Percentiles rank a stretch among this genome's conserved stretches.
phyloP scores from a whole-genome alignment of 371 early-diverging fungal species.

The Lichtheimia corymbifera region DNA sequence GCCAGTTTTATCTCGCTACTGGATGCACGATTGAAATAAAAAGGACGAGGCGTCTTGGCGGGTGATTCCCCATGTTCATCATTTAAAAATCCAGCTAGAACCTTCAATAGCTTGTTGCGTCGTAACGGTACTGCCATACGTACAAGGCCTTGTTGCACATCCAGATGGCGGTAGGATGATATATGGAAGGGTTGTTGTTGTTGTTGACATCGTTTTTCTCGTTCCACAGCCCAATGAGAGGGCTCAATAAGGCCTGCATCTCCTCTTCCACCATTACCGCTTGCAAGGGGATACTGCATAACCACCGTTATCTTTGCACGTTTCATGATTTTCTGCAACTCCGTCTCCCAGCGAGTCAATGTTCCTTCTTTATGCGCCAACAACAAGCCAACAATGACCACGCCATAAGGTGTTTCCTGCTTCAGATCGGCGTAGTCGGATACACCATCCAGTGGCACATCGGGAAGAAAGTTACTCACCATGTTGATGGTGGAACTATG shows the following conservation, averaged over 20 bases:
- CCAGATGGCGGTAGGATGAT: too few relatives aligned
- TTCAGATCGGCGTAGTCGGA: slow-evolving; percentile 15
- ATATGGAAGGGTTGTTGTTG: too few relatives aligned
- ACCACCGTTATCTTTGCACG: slow-evolving; percentile 25
- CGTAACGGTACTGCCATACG: slow-evolving; percentile 57
- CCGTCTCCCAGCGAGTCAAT: background rate
- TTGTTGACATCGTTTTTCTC: too few relatives aligned
- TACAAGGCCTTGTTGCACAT: slow-evolving; percentile 20
- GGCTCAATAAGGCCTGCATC: too few relatives aligned
- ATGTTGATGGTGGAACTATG: slow-evolving; percentile 32
- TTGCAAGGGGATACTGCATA: slow-evolving; percentile 36
- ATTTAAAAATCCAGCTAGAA: background rate
- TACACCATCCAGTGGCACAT: slow-evolving; percentile 29
- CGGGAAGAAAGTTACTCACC: slow-evolving; percentile 32
- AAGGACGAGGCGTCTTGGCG: background rate
- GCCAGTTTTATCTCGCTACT: background rate
- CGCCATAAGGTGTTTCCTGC: slow-evolving; percentile 24
- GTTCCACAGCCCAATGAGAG: too few relatives aligned
- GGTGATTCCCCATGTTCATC: background rate
- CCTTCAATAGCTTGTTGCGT: slow-evolving; percentile 43
- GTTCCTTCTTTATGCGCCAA: slow-evolving; percentile 10
- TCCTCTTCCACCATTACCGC: background rate
- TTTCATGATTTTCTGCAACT: slow-evolving; percentile 10
- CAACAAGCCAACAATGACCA: slow-evolving; percentile 38
- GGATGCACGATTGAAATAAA: background rate